Evolutionary conservation across 2,329 filamentous ascomycete genomes (phyloP), one percentile per base, ranked within the genome.

Genomic region (Bipolaris oryzae): DNA sequence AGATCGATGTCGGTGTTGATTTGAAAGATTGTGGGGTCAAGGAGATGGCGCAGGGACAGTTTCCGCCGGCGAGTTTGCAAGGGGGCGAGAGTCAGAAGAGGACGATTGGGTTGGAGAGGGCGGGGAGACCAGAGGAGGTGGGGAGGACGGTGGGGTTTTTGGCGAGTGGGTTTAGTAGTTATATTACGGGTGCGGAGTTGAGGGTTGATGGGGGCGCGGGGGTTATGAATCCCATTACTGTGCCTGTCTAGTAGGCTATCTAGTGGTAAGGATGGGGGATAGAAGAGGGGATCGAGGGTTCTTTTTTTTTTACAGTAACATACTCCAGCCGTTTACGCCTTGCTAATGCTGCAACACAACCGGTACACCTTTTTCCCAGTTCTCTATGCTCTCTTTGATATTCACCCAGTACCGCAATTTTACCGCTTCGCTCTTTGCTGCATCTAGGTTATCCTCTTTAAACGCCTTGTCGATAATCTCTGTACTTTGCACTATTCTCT

Each of bases 351-450:
- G 75, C 64, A 87, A 65, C 43, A 83, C 77, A 55, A 86, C 81
- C 61, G 82, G 74, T 79, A 86, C 89, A 5, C 92, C 93, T 68
- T 82, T 86, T 81, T 96, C 92, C 93, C 94, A 97, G 61, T 88
- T 85, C 72, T 89, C 81, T 70, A 97, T 79, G 44, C 87, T 90
- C 76, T 96, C 89, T 60, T 87, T 84, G 59, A 98, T 88, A 77
- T 93, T 96, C 53, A 89, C 84, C 94, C 94, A 97, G 80, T 97
- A 98, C 74, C 92, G 82, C 79, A 97, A 77, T 74, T 85, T 82
- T 1, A 96, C 87, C 43, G 88, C 87, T 82, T 96, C 91, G 58
- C 73, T 77, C 77, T 84, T 87, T 15, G 92, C 94, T 7, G 60
- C 77, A 38, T 87, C 82, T 37, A 90, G 72, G 71, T 94, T 85